Percentiles rank a stretch among this genome's conserved stretches.
Evolutionary conservation across 2,329 filamentous ascomycete genomes (phyloP).

Genomic region (Epichloe gansuensis): DNA sequence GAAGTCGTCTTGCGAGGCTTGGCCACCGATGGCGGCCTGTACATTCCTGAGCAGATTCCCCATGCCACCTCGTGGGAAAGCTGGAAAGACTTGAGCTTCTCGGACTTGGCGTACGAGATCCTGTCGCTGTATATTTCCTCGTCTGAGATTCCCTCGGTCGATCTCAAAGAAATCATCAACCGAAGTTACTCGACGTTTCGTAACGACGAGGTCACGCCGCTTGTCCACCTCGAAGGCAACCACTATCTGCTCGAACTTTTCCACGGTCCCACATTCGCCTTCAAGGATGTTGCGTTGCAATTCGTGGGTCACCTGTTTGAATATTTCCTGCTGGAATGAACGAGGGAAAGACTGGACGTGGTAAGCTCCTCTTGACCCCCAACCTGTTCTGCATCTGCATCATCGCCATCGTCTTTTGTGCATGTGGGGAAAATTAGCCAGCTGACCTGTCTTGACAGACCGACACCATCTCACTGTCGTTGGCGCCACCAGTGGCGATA

Average conservation of each 20-base stretch:
- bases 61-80: conserved; percentile 19
- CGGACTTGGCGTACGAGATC: conserved; percentile 73
- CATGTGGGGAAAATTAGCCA: neutral
- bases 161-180: conserved; percentile 73
- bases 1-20: conserved; percentile 83
- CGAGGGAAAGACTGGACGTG: conserved; percentile 48
- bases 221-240: conserved; percentile 63
- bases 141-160: conserved; percentile 66
- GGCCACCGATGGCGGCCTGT: conserved; percentile 75
- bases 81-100: conserved; percentile 70
- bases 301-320: conserved; percentile 95
- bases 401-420: too few species aligned
- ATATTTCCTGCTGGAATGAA: conserved; percentile 71
- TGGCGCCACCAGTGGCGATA: conserved; percentile 78
- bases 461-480: conserved; percentile 76
- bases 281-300: conserved; percentile 93
- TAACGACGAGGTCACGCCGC: conserved; percentile 61
- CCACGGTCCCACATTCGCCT: conserved; percentile 89
- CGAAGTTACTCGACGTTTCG: conserved; percentile 87
- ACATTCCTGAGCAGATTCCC: conserved; percentile 77
- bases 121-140: conserved; percentile 79
- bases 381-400: neutral
- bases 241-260: conserved; percentile 87
- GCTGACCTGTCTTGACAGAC: conserved; percentile 29
- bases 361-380: conserved; percentile 17